Conservation (phyloP, 2,329 filamentous ascomycete genomes). For the Colletotrichum echinochloae region DNA sequence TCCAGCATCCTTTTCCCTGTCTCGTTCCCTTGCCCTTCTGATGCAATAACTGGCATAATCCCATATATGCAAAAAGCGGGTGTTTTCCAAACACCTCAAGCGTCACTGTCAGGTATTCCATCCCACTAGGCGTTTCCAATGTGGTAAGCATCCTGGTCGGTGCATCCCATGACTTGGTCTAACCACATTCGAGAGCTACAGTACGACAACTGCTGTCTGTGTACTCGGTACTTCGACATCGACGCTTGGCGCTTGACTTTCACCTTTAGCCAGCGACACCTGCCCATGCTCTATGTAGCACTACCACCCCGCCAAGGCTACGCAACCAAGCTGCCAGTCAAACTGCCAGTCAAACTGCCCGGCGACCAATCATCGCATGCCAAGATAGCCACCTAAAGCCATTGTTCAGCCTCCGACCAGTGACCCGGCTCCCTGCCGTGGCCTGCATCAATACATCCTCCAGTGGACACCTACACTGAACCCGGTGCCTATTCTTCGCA, state of each 20-base stretch:
- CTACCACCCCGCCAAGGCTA: constrained; percentile 39
- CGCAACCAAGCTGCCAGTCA: constrained; percentile 30
- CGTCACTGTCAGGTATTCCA: background rate
- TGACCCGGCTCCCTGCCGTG: constrained; percentile 29
- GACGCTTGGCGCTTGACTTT: constrained; percentile 16
- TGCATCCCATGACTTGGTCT: constrained; percentile 8
- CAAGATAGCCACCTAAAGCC: constrained; percentile 25
- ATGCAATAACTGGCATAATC: background rate
- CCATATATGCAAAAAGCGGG: background rate
- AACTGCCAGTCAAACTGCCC: constrained; percentile 15
- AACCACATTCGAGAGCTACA: constrained; percentile 16
- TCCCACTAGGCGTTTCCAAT: background rate
- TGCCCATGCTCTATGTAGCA: constrained; percentile 20
- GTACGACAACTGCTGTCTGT: background rate
- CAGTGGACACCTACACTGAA: constrained; percentile 34
- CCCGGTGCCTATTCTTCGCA: constrained; percentile 4
- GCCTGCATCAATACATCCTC: constrained; percentile 14
- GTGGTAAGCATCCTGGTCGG: background rate
- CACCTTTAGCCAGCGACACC: constrained; percentile 3
- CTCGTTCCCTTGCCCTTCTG: background rate
- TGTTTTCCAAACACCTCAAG: background rate
- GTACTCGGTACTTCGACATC: constrained; percentile 35
- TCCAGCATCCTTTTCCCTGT: background rate
- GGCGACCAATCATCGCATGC: constrained; percentile 26
- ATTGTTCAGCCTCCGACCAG: constrained; percentile 18